These are phyloP conservation scores for Astragalus membranaceus DNA, from an alignment of 306 rosid genomes.

Conservation along the genomic window DNA sequence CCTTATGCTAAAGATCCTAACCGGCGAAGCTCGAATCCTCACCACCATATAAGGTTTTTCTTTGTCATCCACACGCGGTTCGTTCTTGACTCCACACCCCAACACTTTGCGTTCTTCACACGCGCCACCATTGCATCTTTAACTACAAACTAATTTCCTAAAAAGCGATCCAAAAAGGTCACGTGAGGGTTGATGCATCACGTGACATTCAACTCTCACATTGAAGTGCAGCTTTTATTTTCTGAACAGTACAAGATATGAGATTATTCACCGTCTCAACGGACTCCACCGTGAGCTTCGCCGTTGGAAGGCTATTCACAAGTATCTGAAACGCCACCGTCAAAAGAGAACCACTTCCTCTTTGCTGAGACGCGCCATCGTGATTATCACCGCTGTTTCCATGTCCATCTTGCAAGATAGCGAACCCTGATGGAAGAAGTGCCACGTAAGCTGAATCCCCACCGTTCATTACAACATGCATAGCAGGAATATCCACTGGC, in stretches of 20 bases:
- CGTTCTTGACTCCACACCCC: constrained; percentile 92
- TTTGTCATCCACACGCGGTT: constrained; percentile 52
- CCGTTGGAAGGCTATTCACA: constrained; percentile 83
- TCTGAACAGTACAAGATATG: constrained; percentile 83
- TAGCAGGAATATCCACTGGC: constrained; percentile 93
- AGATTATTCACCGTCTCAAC: constrained; percentile 94
- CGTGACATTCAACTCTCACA: constrained; percentile 43
- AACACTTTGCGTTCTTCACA: neutral
- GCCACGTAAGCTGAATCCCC: constrained; percentile 96
- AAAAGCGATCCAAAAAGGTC: neutral
- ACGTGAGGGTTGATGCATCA: neutral
- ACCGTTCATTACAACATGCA: constrained; percentile 93
- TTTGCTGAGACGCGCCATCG: constrained; percentile 5
- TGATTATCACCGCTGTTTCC: neutral
- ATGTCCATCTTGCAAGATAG: constrained; percentile 64
- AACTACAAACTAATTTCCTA: neutral
- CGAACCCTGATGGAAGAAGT: constrained; percentile 74
- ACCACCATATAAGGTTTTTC: constrained; percentile 42
- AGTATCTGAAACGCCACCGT: constrained; percentile 92
- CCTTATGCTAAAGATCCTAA: constrained; percentile 35
- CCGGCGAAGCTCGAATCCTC: constrained; percentile 13
- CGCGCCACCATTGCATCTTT: constrained; percentile 17
- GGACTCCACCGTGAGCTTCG: constrained; percentile 88
- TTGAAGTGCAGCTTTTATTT: constrained; percentile 76
- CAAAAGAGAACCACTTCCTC: constrained; percentile 56